Base-by-base conservation (phyloP, 371 early-diverging fungal genomes). In the Mucor indicus region DNA sequence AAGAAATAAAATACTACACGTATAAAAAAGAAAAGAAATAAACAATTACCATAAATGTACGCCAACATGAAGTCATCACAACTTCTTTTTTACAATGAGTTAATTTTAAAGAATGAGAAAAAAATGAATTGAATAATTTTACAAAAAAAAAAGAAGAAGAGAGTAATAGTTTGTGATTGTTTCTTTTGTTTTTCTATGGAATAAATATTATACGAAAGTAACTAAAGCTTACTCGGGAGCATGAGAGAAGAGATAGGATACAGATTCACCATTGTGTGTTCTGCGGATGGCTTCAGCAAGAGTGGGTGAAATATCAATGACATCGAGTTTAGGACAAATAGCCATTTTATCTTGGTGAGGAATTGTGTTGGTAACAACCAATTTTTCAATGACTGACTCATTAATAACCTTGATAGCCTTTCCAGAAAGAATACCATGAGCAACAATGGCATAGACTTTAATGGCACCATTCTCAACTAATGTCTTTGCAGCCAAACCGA, bases 401-500 rank as follows among this genome's bases (percentile, higher is more conserved):
- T 91, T 91, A 64, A 96, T 92, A 19, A 90, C 89, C 50, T 85
- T 77, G 51, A 94, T 84, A 8, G 97, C 94, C 64, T 94, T 90
- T 24, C 94, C 97, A 39, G 92, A 92, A 10, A 97, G 75, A 30
- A 95, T 91, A 43, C 90, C 90, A 57, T 98, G 98, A 27, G 95
- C 96, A 29, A 98, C 93, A 58, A 96, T 88, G 35, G 98, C 96
- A 55, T 95, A 97, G 6, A 98, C 95, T 49, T 85, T 79, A n/a
- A 79, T 64, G 22, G 98, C 98, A 37, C 98, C 96, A 62, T 91
- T 89, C 35, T 93, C 91, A 37, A 88, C 83, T 51, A 98, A 75
- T 2, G 91, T 87, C 63, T 90, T 84, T 53, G 98, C 95, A 1
- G 98, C 98, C 54, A 90, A 69, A 11, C 89, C 91, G 32, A 98